phyloP scores from a whole-genome alignment of 768 basidiomycete species.

The Boletus reticuloceps region DNA sequence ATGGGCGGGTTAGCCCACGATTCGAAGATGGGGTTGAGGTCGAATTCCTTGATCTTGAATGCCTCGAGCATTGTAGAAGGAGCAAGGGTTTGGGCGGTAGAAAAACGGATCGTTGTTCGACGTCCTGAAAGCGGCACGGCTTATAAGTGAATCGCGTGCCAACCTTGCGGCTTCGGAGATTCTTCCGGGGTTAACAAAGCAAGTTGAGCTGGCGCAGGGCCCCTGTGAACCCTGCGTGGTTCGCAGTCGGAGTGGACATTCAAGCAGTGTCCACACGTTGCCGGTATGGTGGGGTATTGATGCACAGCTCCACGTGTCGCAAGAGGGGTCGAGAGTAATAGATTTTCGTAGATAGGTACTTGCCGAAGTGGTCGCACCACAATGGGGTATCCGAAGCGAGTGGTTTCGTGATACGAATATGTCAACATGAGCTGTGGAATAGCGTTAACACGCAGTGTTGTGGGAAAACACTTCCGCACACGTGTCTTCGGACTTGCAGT shows the following conservation, averaged over 20 bases:
- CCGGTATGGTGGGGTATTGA: background rate
- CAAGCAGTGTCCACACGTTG: constrained; percentile 15
- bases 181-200: constrained; percentile 28
- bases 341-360: background rate
- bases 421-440: background rate
- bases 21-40: constrained; percentile 65
- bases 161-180: constrained; percentile 22
- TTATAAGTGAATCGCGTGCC: constrained; percentile 29
- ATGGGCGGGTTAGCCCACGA: constrained; percentile 65
- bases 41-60: constrained; percentile 77
- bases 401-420: background rate
- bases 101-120: constrained; percentile 16
- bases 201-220: constrained; percentile 11
- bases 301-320: constrained; percentile 19
- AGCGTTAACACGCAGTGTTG: background rate
- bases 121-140: constrained; percentile 11
- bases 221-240: constrained; percentile 18
- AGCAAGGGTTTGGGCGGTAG: constrained; percentile 7
- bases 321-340: constrained; percentile 2
- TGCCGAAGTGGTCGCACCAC: constrained; percentile 1
- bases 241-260: constrained; percentile 2
- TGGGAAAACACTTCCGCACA: constrained; percentile 2
- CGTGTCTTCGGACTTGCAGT: constrained; percentile 1
- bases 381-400: background rate
- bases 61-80: constrained; percentile 54